These are phyloP conservation scores for Knufia petricola DNA, from an alignment of 2,329 filamentous ascomycete species.

Conservation along the genomic window DNA sequence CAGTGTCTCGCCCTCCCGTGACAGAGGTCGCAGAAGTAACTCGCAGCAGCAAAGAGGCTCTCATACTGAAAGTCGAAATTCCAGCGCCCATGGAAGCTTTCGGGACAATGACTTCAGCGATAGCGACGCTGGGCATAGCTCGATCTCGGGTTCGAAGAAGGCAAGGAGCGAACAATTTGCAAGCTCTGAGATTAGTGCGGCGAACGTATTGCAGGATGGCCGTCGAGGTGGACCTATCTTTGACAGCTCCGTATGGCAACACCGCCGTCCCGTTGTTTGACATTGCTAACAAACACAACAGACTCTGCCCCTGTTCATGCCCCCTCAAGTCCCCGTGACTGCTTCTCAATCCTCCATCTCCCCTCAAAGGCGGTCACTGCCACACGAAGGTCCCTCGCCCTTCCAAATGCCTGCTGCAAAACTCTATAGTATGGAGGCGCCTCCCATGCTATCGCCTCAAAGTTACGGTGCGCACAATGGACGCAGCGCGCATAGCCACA, in stretches of 20 bases:
- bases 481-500: conserved; percentile 11
- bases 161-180: conserved; percentile 74
- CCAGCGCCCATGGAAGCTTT: conserved; percentile 48
- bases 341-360: conserved; percentile 98
- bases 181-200: conserved; percentile 93
- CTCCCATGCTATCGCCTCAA: conserved; percentile 75
- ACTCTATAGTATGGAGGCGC: conserved; percentile 52
- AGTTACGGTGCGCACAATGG: conserved; percentile 49
- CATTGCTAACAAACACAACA: conserved; percentile 34
- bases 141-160: conserved; percentile 60
- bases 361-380: conserved; percentile 73
- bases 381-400: conserved; percentile 59
- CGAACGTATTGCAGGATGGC: conserved; percentile 96
- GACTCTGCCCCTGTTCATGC: conserved; percentile 93
- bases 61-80: conserved; percentile 54
- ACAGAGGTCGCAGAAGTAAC: conserved; percentile 63
- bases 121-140: conserved; percentile 70
- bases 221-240: conserved; percentile 88
- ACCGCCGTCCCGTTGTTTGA: conserved; percentile 1
- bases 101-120: conserved; percentile 81
- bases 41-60: conserved; percentile 67
- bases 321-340: conserved; percentile 83
- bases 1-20: conserved; percentile 64
- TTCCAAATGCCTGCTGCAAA: conserved; percentile 69
- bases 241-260: conserved; percentile 82